Conservation (phyloP, 192 early-diverging fungal genomes). For the Coemansia sp. region DNA sequence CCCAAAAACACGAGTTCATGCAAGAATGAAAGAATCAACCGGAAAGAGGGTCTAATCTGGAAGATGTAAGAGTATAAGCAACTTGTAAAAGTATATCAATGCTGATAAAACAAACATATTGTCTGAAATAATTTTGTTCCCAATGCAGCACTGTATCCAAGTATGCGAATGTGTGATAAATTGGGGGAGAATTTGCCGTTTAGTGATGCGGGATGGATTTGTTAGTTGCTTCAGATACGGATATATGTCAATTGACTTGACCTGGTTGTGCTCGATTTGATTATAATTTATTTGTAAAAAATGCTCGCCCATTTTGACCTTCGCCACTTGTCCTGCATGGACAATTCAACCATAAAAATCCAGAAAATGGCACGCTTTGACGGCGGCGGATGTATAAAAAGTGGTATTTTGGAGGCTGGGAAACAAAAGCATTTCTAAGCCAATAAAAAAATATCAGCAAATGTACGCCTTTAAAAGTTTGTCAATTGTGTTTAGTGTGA, state of each 20-base stretch:
- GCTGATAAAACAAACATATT: neutral
- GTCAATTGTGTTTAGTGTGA: neutral
- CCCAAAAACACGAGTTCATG: neutral
- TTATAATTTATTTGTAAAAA: neutral
- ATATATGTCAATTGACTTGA: neutral
- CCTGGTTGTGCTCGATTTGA: neutral
- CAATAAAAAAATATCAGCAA: constrained; percentile 2
- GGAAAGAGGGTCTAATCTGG: neutral
- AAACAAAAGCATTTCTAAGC: neutral
- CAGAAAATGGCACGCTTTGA: neutral
- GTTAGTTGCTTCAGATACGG: neutral
- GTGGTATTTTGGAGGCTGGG: neutral
- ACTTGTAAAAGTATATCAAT: neutral
- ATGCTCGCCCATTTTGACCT: neutral
- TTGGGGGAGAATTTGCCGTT: neutral
- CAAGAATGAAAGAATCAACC: neutral
- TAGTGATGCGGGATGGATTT: neutral
- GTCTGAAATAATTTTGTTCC: neutral
- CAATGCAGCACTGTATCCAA: neutral
- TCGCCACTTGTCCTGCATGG: neutral
- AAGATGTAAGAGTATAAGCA: neutral
- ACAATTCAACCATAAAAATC: neutral
- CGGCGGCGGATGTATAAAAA: neutral
- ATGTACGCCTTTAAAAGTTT: neutral
- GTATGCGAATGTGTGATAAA: neutral